Evolutionary conservation across 2,329 filamentous ascomycete genomes (phyloP), one percentile per base, ranked within the genome.

Genomic region (Sporothrix schenckii): DNA sequence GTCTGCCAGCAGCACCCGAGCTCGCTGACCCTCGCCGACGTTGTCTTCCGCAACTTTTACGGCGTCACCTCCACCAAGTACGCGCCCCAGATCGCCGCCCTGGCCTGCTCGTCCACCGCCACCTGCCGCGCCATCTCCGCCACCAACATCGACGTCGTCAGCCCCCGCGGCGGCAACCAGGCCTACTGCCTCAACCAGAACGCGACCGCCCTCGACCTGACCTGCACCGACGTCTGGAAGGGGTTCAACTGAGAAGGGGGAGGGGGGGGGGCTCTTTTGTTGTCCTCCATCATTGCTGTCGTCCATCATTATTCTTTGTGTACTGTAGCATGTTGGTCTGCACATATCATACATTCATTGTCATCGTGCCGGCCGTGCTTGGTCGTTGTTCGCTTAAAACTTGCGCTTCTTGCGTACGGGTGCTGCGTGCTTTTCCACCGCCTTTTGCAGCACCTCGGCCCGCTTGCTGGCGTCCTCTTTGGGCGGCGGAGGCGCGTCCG

Each of bases 1-100:
- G 81, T 89, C n/a, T 90, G 88, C 79, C 83, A 85, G 56, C 74
- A 86, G 77, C 86, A 80, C 74, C 88, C 87, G 2, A 86, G 85
- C 70, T 74, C 77, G 14, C 71, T 88, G 71, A 86, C 82, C 13
- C 87, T 88, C 73, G 81, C 81, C 53, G 83, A 88, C 72, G 79
- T 88, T 52, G 76, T 79, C 24, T 84, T 88, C 75, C 81, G 80
- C 66, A 84, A 87, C 74, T 83, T 89, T 76, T 77, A 78, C 30
- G 86, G 87, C 19, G 84, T 80, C 3, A 87, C 77, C 6, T 74
- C 71, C 61, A 71, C 54, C 4, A 75, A 75, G 70, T 75, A 77
- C 68, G 60, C 72, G 34, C 76, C 76, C 39, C 72, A 75, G 41
- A 74, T 77, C 50, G 76, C 70, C 16, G 72, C 74, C 13, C 75